Evolutionary conservation across 108 stramenopile genomes (phyloP).

Genomic region (Skeletonema costatum): DNA sequence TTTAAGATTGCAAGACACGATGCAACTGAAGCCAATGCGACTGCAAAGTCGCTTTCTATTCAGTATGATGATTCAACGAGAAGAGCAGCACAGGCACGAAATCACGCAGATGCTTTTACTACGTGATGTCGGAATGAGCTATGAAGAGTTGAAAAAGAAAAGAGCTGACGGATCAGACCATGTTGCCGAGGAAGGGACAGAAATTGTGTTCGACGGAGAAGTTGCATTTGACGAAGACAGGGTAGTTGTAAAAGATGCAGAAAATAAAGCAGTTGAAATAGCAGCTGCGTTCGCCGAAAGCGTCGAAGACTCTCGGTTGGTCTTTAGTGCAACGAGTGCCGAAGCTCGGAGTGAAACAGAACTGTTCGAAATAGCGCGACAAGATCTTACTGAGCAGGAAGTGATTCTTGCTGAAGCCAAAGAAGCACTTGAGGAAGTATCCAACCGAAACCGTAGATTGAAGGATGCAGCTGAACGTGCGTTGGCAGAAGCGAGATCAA

Average conservation of each 20-base stretch:
- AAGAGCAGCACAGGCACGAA: constrained; percentile 19
- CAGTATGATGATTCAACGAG: constrained; percentile 26
- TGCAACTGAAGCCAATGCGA: constrained; percentile 20
- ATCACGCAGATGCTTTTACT: constrained; percentile 43
- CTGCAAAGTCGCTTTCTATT: constrained; percentile 23
- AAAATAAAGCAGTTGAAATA: constrained; percentile 60
- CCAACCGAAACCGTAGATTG: constrained; percentile 45
- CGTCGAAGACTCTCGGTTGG: constrained; percentile 54
- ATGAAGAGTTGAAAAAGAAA: constrained; percentile 40
- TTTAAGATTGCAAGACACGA: constrained; percentile 25
- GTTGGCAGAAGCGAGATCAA: constrained; percentile 56
- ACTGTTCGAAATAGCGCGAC: constrained; percentile 53
- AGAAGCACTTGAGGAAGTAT: constrained; percentile 45
- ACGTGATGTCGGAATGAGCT: constrained; percentile 40
- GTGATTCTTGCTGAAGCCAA: constrained; percentile 57
- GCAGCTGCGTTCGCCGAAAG: constrained; percentile 65
- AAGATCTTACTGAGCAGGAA: constrained; percentile 53
- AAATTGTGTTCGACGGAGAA: constrained; percentile 30
- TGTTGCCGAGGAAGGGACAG: constrained; percentile 39
- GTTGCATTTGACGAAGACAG: constrained; percentile 39
- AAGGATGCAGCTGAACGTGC: constrained; percentile 61
- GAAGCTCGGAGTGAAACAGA: constrained; percentile 63
- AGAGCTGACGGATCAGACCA: constrained; percentile 5
- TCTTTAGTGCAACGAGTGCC: constrained; percentile 48
- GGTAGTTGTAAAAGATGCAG: constrained; percentile 49